Evolutionary conservation across 2,329 filamentous ascomycete species (phyloP), one percentile per base, ranked within the genome.

Genomic region (Diplodia scrobiculata): DNA sequence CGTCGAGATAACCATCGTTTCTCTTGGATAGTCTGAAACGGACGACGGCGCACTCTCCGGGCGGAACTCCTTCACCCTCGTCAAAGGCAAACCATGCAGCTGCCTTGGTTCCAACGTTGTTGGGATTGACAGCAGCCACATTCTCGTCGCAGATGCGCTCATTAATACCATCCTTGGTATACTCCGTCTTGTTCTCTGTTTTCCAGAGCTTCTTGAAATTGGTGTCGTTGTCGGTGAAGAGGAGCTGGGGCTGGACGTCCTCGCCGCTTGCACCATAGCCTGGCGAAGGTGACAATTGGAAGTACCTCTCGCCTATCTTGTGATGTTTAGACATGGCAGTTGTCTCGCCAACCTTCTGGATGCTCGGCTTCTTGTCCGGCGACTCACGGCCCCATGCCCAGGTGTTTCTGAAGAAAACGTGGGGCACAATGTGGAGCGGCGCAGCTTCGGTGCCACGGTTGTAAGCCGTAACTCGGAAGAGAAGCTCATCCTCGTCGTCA

Each of bases 211-310:
- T 79, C 69, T 92, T 83, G 76, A 87, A 89, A 75, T 98, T 98
- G 72, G 91, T 96, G 73, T 98, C 93, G 73, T 98, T 98, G 72
- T 97, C 94, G 1, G 94, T 98, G 79, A 96, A 98, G 67, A 98
- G 82, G 72, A 97, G 81, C 73, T 91, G 82, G 1, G 95, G 95
- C 73, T 92, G 83, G 48, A 98, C 88, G 78, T 98, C 94, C 38
- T 93, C 85, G 38, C 91, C 89, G 69, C 87, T 90, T 11, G 86
- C 82, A 10, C 91, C 92, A 66, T 91, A 87, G 62, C 93, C 92
- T 0, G 94, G 95, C 9, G 94, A 98, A 0, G 95, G 94, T 0
- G 94, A 96, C 67, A 96, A 85, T 68, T 93, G 85, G 67, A 95
- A 84, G 77, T 91, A 96, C 67, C 92, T 87, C 47, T 95, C 88